These are phyloP conservation scores for Pseudogymnoascus sp. DNA, from an alignment of 2,329 filamentous ascomycete species.

Conservation along the genomic window DNA sequence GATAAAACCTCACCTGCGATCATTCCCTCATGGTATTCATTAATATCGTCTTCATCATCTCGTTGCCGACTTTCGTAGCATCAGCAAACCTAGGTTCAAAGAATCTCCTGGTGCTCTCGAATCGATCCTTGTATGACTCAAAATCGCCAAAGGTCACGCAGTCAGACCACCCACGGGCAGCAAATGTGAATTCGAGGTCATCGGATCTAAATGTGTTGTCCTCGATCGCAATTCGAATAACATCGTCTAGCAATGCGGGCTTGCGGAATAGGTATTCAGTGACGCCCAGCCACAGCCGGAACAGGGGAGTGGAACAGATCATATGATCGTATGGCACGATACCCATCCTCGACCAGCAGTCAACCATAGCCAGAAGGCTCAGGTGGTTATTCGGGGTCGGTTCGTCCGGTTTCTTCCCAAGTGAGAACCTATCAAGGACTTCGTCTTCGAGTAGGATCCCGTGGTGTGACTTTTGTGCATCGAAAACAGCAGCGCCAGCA, in stretches of 20 bases:
- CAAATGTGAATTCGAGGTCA: conserved; percentile 96
- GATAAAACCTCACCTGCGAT: neutral
- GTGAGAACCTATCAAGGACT: conserved; percentile 79
- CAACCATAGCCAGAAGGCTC: conserved; percentile 88
- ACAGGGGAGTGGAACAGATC: conserved; percentile 97
- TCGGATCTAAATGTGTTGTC: conserved; percentile 91
- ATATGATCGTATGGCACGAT: conserved; percentile 99
- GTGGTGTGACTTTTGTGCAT: conserved; percentile 44
- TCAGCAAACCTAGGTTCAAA: conserved; percentile 86
- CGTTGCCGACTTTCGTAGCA: conserved; percentile 79
- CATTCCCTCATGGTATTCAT: conserved; percentile 55
- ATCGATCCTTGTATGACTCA: conserved; percentile 84
- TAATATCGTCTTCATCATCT: conserved; percentile 94
- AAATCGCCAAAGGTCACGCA: conserved; percentile 88
- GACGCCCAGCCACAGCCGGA: conserved; percentile 94
- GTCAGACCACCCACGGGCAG: conserved; percentile 90
- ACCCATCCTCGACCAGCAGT: conserved; percentile 90
- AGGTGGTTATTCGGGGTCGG: conserved; percentile 87
- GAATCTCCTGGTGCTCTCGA: conserved; percentile 81
- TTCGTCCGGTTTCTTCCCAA: conserved; percentile 53
- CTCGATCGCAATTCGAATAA: conserved; percentile 75
- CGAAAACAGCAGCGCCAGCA: conserved; percentile 68
- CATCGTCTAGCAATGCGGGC: conserved; percentile 69
- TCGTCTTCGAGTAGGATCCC: conserved; percentile 69
- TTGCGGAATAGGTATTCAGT: conserved; percentile 93